Percentiles rank a stretch among this genome's conserved stretches.
These are phyloP conservation scores for Solanum corneliomulleri DNA, from an alignment of 257 asterid species.

Conservation along the genomic window DNA sequence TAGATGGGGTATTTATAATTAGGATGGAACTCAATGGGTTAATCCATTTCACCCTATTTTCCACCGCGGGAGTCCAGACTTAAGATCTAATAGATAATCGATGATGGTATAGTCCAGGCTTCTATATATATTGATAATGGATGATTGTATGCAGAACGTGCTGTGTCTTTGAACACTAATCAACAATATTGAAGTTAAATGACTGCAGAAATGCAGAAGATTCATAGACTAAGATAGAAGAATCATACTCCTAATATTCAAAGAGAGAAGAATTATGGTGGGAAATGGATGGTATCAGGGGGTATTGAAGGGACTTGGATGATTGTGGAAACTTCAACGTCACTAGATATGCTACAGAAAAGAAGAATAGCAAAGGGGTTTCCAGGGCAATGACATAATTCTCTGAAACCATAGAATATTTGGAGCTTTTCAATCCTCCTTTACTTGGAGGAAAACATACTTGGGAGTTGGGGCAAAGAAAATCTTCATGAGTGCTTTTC, in stretches of 20 bases:
- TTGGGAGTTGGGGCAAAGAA: not conserved
- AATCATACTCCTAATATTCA: not conserved
- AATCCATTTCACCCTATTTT: not conserved
- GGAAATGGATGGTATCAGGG: not conserved
- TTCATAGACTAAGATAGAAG: not conserved
- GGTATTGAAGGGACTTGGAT: not conserved
- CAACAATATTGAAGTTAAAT: not conserved
- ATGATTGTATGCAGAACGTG: not conserved
- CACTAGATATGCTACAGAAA: not conserved
- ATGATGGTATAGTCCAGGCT: not conserved
- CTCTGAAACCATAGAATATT: not conserved
- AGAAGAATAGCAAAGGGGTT: not conserved
- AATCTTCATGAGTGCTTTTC: not conserved
- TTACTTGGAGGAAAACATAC: not conserved
- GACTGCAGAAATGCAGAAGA: not conserved
- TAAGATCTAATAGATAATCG: not conserved
- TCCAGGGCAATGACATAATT: not conserved
- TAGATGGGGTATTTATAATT: not conserved
- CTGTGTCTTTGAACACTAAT: not conserved
- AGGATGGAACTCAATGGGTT: not conserved
- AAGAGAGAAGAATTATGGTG: not conserved
- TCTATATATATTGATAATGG: not conserved
- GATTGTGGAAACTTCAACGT: not conserved
- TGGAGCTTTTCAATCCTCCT: not conserved
- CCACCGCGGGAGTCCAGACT: not conserved